Evolutionary conservation across 169 alveolate genomes (phyloP).

Genomic region (Cyclospora cayetanensis): DNA sequence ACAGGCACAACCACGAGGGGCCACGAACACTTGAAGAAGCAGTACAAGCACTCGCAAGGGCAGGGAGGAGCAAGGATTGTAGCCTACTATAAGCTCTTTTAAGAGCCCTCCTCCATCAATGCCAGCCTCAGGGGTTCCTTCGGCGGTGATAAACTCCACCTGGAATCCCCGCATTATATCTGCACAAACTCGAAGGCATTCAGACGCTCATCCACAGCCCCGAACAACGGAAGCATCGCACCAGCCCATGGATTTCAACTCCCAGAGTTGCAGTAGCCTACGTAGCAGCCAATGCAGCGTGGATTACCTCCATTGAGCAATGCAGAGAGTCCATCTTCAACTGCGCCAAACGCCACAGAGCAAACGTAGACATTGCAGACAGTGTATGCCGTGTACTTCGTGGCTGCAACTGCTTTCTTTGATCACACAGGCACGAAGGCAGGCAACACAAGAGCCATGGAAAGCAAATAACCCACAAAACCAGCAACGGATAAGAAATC

Average conservation of each 20-base stretch:
- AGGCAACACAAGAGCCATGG: too few species aligned
- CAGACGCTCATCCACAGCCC: not conserved
- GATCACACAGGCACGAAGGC: too few species aligned
- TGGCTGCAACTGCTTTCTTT: too few species aligned
- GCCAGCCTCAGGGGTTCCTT: conserved; percentile 94
- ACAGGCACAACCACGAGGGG: not conserved
- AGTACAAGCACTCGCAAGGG: not conserved
- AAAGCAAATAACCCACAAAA: too few species aligned
- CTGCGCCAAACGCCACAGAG: conserved; percentile 25
- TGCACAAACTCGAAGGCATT: not conserved
- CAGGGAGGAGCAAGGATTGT: not conserved
- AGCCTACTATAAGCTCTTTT: conserved; percentile 92
- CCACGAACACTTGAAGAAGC: not conserved
- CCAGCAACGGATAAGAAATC: too few species aligned
- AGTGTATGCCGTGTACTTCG: too few species aligned
- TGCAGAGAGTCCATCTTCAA: conserved; percentile 57
- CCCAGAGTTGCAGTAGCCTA: not conserved
- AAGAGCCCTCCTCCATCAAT: conserved; percentile 98
- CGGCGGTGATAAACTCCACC: conserved; percentile 87
- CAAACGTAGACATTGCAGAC: too few species aligned
- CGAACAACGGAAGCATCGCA: not conserved
- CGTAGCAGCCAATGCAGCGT: not conserved
- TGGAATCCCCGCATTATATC: conserved; percentile 75
- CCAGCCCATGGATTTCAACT: not conserved
- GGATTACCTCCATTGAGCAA: conserved; percentile 16